A percentile compares a stretch with the other conserved stretches of the same genome.
Evolutionary conservation across 192 early-diverging fungal species (phyloP).

Genomic region (Linnemannia zychae): DNA sequence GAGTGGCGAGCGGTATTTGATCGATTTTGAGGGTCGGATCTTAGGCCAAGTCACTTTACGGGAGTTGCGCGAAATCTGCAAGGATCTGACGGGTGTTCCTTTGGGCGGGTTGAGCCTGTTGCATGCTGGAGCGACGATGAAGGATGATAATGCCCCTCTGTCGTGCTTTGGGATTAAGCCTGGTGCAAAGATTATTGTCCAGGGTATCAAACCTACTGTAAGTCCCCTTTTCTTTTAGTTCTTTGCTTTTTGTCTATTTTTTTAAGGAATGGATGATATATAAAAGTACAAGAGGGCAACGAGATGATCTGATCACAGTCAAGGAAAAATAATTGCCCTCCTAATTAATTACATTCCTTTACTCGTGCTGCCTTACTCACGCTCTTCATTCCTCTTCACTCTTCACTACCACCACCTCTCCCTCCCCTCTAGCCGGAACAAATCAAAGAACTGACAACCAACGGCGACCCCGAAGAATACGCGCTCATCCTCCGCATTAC

Average conservation of each 20-base stretch:
- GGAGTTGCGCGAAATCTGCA: slow-evolving; percentile 81
- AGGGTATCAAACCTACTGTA: slow-evolving; percentile 77
- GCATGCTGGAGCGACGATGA: slow-evolving; percentile 79
- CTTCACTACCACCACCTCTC: neutral
- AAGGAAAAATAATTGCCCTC: too few species aligned
- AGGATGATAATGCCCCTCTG: slow-evolving; percentile 80
- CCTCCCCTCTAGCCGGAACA: slow-evolving; percentile 63
- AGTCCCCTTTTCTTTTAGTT: slow-evolving; percentile 21
- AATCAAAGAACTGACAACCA: slow-evolving; percentile 57
- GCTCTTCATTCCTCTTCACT: neutral
- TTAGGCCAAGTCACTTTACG: slow-evolving; percentile 73
- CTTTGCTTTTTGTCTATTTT: neutral
- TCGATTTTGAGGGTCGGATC: slow-evolving; percentile 58
- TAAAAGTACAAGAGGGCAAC: slow-evolving; percentile 11
- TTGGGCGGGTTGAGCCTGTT: slow-evolving; percentile 80
- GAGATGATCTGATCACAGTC: too few species aligned
- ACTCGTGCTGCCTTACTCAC: neutral
- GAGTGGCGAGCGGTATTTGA: slow-evolving; percentile 30
- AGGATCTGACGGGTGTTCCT: slow-evolving; percentile 82
- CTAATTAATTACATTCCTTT: neutral
- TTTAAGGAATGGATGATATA: neutral
- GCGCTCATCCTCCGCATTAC: slow-evolving; percentile 63
- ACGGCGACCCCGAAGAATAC: slow-evolving; percentile 68
- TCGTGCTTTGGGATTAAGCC: slow-evolving; percentile 80
- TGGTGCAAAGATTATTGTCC: slow-evolving; percentile 79